Evolutionary conservation across 768 basidiomycete species (phyloP), one percentile per base, ranked within the genome.

Genomic region (Daedalea quercina): DNA sequence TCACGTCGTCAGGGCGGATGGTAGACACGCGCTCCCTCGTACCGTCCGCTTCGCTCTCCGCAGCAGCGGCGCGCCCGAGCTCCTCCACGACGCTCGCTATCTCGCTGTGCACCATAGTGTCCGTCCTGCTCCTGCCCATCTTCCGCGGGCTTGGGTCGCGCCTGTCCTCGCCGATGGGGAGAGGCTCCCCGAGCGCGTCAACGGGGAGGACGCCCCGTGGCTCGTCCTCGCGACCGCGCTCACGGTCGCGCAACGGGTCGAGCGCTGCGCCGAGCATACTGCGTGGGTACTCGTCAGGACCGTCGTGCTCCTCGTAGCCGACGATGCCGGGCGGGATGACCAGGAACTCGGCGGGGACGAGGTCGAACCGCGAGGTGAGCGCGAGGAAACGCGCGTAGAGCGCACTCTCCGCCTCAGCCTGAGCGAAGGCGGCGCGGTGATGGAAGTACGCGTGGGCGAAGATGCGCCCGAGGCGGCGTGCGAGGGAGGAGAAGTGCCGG

Each of bases 381-480:
- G 85, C 85, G 52, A 94, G 78, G 74, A 95, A 95, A 60, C 94
- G 86, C 33, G 87, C 85, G 63, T 95, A 94, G 2, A 96, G 75
- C 0, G 88, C 88, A 7, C 87, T 91, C 69, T 96, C 94, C 6
- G 84, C 90, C 70, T 94, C 92, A 26, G 87, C 87, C 65, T 90
- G 87, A 59, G 90, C 87, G 65, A 95, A 95, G 0, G 82, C 82
- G 65, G 94, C 93, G 57, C 90, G 85, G 68, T 95, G 93, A 66
- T 93, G 91, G 71, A 87, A 94, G 74, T 93, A 97, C 1, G 94
- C 93, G 68, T 99, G 95, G 0, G 91, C 90, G 64, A 99, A 97
- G 57, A 97, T 94, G 34, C 95, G 84, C 1, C 93, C 93, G 1
- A 98, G 82, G 13, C 95, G 84, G 0, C 95, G 82, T 19, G 91